These are phyloP conservation scores for Neonectria coccinea DNA, from an alignment of 2,329 filamentous ascomycete genomes.

Conservation along the genomic window DNA sequence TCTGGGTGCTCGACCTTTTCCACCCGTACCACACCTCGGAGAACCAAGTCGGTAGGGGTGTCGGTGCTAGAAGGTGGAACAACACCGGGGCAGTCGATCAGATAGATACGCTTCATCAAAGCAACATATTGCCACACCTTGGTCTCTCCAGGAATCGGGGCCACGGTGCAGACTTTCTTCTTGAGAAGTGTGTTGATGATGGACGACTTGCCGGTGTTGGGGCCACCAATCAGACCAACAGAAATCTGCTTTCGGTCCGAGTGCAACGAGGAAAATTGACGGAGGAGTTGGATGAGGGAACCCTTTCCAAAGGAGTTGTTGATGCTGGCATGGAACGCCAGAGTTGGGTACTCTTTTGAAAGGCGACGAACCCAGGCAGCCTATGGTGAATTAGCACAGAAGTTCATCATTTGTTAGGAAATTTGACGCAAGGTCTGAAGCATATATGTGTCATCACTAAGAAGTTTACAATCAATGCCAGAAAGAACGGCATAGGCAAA, in stretches of 20 bases:
- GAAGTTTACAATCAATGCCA: slow-evolving; percentile 81
- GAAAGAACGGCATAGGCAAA: slow-evolving; percentile 70
- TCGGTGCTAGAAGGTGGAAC: slow-evolving; percentile 90
- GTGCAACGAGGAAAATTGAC: slow-evolving; percentile 93
- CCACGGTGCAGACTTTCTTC: slow-evolving; percentile 93
- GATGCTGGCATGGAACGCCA: slow-evolving; percentile 94
- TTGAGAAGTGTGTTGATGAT: slow-evolving; percentile 97
- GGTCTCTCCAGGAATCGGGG: slow-evolving; percentile 95
- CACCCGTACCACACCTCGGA: slow-evolving; percentile 91
- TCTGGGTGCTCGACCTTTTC: slow-evolving; percentile 97
- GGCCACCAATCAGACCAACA: slow-evolving; percentile 81
- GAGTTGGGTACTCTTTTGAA: slow-evolving; percentile 91
- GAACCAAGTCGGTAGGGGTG: slow-evolving; percentile 85
- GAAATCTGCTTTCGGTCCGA: slow-evolving; percentile 93
- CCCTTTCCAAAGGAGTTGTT: slow-evolving; percentile 98
- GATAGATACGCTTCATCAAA: slow-evolving; percentile 87
- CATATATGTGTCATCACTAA: slow-evolving; percentile 98
- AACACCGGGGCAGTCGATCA: slow-evolving; percentile 97
- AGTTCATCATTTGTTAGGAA: slow-evolving; percentile 31
- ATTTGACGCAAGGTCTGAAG: slow-evolving; percentile 30
- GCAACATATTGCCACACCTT: slow-evolving; percentile 99
- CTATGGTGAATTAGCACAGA: slow-evolving; percentile 60
- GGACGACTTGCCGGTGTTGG: slow-evolving; percentile 95
- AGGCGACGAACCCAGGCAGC: slow-evolving; percentile 91
- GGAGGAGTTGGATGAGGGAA: slow-evolving; percentile 88